Evolutionary conservation across 306 rosid species (phyloP).

Genomic region (Leucaena leucocephala): DNA sequence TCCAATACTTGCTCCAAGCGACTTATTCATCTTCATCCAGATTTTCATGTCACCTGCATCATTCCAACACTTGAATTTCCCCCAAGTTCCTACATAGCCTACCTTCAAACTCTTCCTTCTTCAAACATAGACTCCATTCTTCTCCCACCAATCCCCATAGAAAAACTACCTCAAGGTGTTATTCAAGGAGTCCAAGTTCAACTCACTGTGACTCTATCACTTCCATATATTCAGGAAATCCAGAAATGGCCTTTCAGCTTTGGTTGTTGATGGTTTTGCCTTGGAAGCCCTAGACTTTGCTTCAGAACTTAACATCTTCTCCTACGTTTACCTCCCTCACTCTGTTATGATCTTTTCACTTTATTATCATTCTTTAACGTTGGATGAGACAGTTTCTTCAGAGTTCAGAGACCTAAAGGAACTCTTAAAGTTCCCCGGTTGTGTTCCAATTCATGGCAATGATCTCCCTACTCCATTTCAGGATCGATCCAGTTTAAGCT

Average conservation of each 20-base stretch:
- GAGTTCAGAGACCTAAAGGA: conserved; percentile 21
- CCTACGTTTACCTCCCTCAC: conserved; percentile 37
- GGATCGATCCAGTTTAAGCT: conserved; percentile 10
- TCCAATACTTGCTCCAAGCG: conserved; percentile 42
- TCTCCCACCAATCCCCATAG: conserved; percentile 44
- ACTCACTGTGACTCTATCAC: not conserved
- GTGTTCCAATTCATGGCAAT: not conserved
- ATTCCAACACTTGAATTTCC: conserved; percentile 43
- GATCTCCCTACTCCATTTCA: not conserved
- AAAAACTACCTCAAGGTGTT: conserved; percentile 33
- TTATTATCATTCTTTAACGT: not conserved
- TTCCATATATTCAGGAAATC: not conserved
- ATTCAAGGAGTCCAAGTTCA: conserved; percentile 14
- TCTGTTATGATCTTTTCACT: conserved; percentile 22
- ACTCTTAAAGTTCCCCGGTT: not conserved
- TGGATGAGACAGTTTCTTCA: conserved; percentile 8
- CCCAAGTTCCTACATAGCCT: conserved; percentile 35
- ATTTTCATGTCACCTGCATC: too few species aligned
- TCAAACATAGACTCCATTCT: conserved; percentile 41
- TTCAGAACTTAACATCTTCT: conserved; percentile 32
- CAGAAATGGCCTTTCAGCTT: not conserved
- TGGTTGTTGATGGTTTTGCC: conserved; percentile 22
- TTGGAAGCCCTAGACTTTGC: conserved; percentile 35
- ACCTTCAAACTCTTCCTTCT: conserved; percentile 51
- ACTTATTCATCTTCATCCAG: conserved; percentile 32